Evolutionary conservation across 345 rosid genomes (phyloP), one percentile per base, ranked within the genome.

Genomic region (Anacardium occidentale): DNA sequence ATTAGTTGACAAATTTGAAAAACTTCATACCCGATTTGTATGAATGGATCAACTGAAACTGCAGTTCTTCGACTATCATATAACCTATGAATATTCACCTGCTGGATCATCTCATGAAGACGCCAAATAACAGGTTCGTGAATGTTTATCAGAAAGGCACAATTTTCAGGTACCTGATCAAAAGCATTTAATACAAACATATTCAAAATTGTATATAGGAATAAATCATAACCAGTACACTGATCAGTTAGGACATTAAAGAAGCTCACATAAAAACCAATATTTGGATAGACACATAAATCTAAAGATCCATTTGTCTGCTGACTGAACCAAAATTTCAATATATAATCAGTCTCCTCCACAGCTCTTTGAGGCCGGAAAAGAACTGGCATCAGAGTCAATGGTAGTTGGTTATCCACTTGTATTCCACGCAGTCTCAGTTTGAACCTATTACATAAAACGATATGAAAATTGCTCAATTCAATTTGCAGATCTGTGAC

Each of bases 71-170:
- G 84, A 74, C 80, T 57, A 75, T 89, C 87, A 70, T 78, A 74
- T 62, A 95, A 76, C 75, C 99, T 86, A 78, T 88, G 78, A 25
- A 91, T 77, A 77, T 88, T 92, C 82, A 90, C 84, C 79, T 86
- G 98, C 83, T 87, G 96, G 72, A 91, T 83, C 99, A 95, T 92
- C 91, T 92, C 99, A 79, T 95, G 97, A 79, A 95, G 89, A 73
- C 99, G 99, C 99, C 99, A 95, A 73, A 95, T 92, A 74, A 92
- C 91, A 51, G 98, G 99, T 75, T 95, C 99, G 56, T 95, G 99
- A 76, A 95, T 86, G 81, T 87, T 95, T 70, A 92, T 84, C 18
- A 92, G 75, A 74, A 95, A 95, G 65, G 99, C 85, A 74, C 88
- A 81, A 82, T 80, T 87, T 52, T 95, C 98, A 66, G 92, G 93